Evolutionary conservation across 768 basidiomycete genomes (phyloP).

Genomic region (Phylloporus rhodoxanthus): DNA sequence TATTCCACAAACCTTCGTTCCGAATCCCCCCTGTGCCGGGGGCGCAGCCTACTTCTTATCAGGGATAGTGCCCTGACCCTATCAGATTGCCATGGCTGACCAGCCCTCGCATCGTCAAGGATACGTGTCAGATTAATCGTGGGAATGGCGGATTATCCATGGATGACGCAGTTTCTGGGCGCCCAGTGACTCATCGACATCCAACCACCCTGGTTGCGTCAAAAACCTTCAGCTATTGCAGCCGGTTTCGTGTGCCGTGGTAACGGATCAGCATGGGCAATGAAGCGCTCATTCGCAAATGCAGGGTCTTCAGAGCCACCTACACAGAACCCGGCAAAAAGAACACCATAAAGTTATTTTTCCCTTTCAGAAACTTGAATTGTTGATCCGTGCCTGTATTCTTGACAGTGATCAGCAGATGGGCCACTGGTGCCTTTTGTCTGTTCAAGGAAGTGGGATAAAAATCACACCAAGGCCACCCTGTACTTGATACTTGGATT

Average conservation of each 20-base stretch:
- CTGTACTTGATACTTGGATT: neutral
- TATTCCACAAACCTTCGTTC: neutral
- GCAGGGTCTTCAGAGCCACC: neutral
- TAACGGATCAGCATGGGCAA: neutral
- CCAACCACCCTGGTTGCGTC: neutral
- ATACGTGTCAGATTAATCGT: neutral
- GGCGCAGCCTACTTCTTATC: neutral
- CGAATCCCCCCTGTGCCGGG: constrained; percentile 7
- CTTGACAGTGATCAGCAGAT: neutral
- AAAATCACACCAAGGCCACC: constrained; percentile 3
- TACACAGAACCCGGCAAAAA: neutral
- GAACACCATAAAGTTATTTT: neutral
- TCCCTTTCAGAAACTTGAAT: neutral
- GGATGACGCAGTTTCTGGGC: neutral
- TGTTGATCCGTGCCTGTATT: neutral
- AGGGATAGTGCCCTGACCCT: neutral
- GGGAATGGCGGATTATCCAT: neutral
- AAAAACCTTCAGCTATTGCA: neutral
- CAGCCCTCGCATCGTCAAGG: neutral
- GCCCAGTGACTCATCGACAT: neutral
- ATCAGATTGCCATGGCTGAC: neutral
- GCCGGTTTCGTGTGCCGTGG: neutral
- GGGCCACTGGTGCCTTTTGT: neutral
- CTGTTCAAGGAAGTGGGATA: constrained; percentile 1
- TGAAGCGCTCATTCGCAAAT: neutral